Percentiles rank a stretch among this genome's conserved stretches.
Evolutionary conservation across 768 basidiomycete genomes (phyloP).

Genomic region (Suillus bovinus): DNA sequence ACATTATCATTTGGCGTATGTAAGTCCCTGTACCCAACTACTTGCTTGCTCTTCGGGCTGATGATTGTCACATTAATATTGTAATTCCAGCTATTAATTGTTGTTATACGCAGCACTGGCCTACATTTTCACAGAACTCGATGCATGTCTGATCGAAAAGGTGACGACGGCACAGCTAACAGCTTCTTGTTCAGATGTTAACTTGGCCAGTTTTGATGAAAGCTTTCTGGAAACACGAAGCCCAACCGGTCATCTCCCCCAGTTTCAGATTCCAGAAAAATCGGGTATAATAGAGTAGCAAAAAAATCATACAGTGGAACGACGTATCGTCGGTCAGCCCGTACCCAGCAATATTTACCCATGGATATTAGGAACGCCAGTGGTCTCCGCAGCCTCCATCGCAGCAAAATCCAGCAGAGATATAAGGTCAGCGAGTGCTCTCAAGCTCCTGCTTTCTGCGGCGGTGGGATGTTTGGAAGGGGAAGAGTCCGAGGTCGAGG

Average conservation of each 20-base stretch:
- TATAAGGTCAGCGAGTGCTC: conserved; percentile 27
- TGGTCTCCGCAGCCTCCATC: conserved; percentile 12
- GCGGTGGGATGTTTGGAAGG: conserved; percentile 25
- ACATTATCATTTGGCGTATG: too few species aligned
- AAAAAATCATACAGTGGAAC: not conserved
- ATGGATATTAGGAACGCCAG: not conserved
- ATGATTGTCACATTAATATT: not conserved
- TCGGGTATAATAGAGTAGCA: not conserved
- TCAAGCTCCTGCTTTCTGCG: conserved; percentile 24
- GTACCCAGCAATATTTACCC: not conserved
- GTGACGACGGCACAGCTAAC: not conserved
- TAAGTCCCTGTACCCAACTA: not conserved
- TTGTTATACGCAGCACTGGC: not conserved
- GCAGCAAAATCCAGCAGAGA: conserved; percentile 30
- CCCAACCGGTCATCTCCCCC: too few species aligned
- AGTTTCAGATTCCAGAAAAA: not conserved
- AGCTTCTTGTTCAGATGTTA: not conserved
- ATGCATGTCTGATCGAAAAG: not conserved
- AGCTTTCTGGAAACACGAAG: not conserved
- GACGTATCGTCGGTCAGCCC: not conserved
- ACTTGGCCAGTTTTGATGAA: not conserved
- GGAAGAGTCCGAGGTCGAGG: conserved; percentile 26
- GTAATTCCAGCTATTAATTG: too few species aligned
- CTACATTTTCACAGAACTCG: not conserved
- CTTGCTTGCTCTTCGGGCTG: not conserved